Base-by-base conservation (phyloP, 1,284 basidiomycete species). In the Puccinia triticina region DNA sequence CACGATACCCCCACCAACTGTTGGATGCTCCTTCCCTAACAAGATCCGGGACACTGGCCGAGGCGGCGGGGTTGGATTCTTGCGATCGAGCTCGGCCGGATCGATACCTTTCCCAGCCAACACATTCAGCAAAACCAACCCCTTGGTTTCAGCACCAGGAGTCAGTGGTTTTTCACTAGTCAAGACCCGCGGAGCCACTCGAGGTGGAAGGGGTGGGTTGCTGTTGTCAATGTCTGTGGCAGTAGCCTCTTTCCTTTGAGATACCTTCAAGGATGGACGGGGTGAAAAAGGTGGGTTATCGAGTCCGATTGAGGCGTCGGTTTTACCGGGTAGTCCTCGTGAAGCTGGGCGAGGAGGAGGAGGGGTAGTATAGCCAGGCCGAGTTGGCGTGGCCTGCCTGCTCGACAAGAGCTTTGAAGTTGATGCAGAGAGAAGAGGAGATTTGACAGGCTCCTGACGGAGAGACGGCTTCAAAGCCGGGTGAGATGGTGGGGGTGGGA, bases 371-470 rank as follows among this genome's bases (percentile, higher is more conserved):
- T 40, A n/a, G 12, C 40, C 64, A 67, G 40, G 21, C 34, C 34
- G 14, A 29, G 64, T 43, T 37, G 40, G 32, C 12, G 32, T 67
- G 59, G 16, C 5, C 14, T 37, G 59, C n/a, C 59, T 64, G n/a
- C 23, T 43, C 8, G 64, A n/a, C 34, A 67, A 40, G 32, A 67
- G 64, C 34, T 37, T 43, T 37, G 64, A 67, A 18, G 64, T 34
- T 18, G 32, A 67, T 14, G 64, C 64, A 67, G 64, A 67, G 12
- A 67, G 64, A 37, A 67, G 64, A 67, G 64, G 64, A 23, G 64
- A 67, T 18, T 37, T 37, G 32, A 67, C 21, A 26, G 34, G 10
- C 21, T 67, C 64, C n/a, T 23, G 64, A 37, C 64, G 64, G 40
- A 26, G 10, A 2, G 64, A 18, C 37, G 8, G 29, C n/a, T 29